These are phyloP conservation scores for Chalara sp. DNA, from an alignment of 2,329 filamentous ascomycete species.

Conservation along the genomic window DNA sequence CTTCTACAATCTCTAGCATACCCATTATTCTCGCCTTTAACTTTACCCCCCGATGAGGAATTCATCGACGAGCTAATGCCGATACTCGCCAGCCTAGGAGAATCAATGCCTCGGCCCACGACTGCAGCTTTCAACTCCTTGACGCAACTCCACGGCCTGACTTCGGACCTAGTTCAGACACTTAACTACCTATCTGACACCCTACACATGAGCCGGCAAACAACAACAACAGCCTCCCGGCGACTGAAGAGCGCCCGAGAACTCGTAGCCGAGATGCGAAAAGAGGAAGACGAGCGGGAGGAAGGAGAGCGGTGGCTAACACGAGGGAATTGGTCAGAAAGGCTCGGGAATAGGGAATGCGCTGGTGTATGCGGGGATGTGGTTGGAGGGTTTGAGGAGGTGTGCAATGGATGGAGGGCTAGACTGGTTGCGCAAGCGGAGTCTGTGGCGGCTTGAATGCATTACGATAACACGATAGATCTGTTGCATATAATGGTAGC, in stretches of 20 bases:
- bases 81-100: conserved; percentile 56
- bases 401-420: conserved; percentile 78
- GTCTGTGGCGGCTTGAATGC: conserved; percentile 10
- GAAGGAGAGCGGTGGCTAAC: conserved; percentile 78
- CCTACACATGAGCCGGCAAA: conserved; percentile 88
- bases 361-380: conserved; percentile 81
- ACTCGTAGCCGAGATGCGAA: conserved; percentile 76
- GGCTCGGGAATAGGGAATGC: conserved; percentile 71
- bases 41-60: conserved; percentile 54
- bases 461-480: neutral
- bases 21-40: conserved; percentile 61
- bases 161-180: conserved; percentile 67
- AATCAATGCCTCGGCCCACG: conserved; percentile 59
- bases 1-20: conserved; percentile 69
- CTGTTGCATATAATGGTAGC: neutral
- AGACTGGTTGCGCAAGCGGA: conserved; percentile 57
- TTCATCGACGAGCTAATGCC: conserved; percentile 64
- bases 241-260: conserved; percentile 77
- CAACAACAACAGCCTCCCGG: conserved; percentile 72
- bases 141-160: conserved; percentile 61
- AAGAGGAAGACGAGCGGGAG: conserved; percentile 75
- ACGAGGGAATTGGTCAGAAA: conserved; percentile 74
- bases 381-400: conserved; percentile 84
- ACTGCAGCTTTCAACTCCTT: conserved; percentile 60
- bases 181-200: conserved; percentile 85